Evolutionary conservation across 805 yeast species (phyloP).

Genomic region (Wickerhamomyces queroliae): DNA sequence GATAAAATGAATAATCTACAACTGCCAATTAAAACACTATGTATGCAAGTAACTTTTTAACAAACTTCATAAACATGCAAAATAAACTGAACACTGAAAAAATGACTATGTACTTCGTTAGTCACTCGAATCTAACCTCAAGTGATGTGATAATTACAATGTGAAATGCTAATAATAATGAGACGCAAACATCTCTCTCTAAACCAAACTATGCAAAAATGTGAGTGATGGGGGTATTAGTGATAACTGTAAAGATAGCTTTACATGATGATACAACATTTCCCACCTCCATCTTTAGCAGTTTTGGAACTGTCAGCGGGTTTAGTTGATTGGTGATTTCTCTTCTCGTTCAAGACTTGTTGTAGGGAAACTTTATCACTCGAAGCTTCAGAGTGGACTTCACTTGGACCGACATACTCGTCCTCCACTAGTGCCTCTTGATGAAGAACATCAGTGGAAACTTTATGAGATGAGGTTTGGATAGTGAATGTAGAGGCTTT

Average conservation of each 20-base stretch:
- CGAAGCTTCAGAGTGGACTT: not conserved
- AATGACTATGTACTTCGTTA: not conserved
- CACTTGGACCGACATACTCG: too few species aligned
- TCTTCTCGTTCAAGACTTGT: not conserved
- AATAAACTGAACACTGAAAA: too few species aligned
- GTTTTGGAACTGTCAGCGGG: not conserved
- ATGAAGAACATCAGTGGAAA: not conserved
- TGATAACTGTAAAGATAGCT: too few species aligned
- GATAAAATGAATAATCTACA: too few species aligned
- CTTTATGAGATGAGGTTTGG: not conserved
- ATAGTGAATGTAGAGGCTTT: not conserved
- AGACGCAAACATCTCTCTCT: too few species aligned
- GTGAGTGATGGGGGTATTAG: not conserved
- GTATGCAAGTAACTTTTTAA: too few species aligned
- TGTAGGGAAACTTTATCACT: not conserved
- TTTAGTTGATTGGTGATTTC: not conserved
- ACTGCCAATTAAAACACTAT: too few species aligned
- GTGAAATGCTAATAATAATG: too few species aligned
- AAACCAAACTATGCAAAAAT: not conserved
- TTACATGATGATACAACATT: slow-evolving; percentile 5
- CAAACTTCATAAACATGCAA: too few species aligned
- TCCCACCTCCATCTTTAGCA: slow-evolving; percentile 1
- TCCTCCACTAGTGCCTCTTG: not conserved
- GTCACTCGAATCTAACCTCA: not conserved
- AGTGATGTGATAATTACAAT: not conserved